Evolutionary conservation across 306 rosid genomes (phyloP), one percentile per base, ranked within the genome.

Genomic region (Trifolium subterraneum): DNA sequence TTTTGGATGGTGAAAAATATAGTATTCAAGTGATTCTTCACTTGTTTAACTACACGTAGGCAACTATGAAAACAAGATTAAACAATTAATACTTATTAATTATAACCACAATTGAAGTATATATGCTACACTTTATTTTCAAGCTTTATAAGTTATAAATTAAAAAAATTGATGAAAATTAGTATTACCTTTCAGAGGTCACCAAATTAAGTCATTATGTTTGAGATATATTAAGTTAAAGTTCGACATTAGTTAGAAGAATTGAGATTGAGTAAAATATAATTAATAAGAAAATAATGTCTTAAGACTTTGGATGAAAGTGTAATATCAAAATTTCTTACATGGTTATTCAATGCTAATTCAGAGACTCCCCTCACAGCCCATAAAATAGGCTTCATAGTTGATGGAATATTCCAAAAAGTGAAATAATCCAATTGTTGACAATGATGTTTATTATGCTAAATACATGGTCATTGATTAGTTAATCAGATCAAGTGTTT

Each of bases 381-480:
- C 3, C 5, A 29, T 29, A 4, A 29, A 3, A 29, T 29, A 29
- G 6, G 4, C 33, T 29, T 29, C 0, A 29, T 29, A 29, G 33
- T 29, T 29, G 80, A 75, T 80, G 77, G 83, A 78, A 77, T 29
- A 29, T 29, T 75, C 76, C 48, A 27, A 12, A 52, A 48, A 11
- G 39, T 63, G 25, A 70, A 65, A 12, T 12, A 66, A 64, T 22
- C 6, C 42, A 59, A 47, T 15, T 16, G 79, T 31, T 18, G 20
- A 2, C 15, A 73, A 10, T 71, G 27, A 47, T 27, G 61, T 58
- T 58, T 51, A 33, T 41, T 33, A 62, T 47, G 22, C 50, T 55
- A 65, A 68, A 15, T 27, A 27, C 60, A 15, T 55, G 51, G 61
- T 14, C 67, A 31, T 59, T 20, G 27, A 77, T 68, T 51, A 68